Evolutionary conservation across 202 grass and related monocot genomes (phyloP), one percentile per base, ranked within the genome.

Genomic region (Setaria italica): DNA sequence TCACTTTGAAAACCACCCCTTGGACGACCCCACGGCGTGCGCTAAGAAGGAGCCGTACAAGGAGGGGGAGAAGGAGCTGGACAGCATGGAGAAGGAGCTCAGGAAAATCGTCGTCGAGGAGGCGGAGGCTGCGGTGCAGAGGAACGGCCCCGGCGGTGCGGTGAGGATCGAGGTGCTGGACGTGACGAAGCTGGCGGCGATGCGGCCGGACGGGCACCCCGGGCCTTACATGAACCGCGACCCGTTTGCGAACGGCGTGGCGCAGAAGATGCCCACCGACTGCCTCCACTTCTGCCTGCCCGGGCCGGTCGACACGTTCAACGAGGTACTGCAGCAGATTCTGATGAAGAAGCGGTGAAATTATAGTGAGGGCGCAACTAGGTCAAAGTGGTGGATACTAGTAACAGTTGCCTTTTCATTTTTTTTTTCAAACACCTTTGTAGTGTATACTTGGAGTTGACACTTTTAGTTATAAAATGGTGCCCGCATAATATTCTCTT

Each of bases 201-300:
- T 86, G 55, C 77, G 91, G 25, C 91, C 91, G 11, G 91, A 93
- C 81, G 86, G 86, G 0, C 91, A 93, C 55, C 74, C 88, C 1
- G 58, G 91, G 1, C 41, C 82, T n/a, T 93, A 90, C 88, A 86
- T 90, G 86, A 35, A 72, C 8, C 81, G 39, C 43, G 57, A 89
- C 74, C 88, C 85, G 15, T 90, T 90, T 42, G 69, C 75, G 1
- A 4, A 62, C 20, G 86, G 84, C 16, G 32, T 72, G 70, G 62
- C 32, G 58, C 34, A 79, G 48, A 71, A 6, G 71, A 32, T 85
- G 77, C 37, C 19, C 11, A 14, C 48, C 12, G 48, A 50, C 39
- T 41, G 39, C 39, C 39, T 41, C 39, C 25, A 25, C 25, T 25
- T 25, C 25, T 25, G 25, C 25, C 25, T 25, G 25, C 25, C 25